Base-by-base conservation (phyloP, 139 green algal genomes). In the Ulvella scutata region DNA sequence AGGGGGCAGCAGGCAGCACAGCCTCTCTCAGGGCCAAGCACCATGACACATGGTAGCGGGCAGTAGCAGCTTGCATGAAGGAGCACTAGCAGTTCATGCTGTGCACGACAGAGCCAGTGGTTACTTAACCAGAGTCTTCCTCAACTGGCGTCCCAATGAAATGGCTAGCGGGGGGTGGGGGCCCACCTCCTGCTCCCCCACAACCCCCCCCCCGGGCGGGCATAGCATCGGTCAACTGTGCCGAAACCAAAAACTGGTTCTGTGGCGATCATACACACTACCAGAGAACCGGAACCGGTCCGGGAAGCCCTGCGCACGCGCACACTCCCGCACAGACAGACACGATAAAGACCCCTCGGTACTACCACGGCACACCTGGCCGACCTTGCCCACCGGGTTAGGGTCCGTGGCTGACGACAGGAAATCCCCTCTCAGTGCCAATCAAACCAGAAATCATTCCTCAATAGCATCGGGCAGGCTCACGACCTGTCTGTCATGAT, bases 261-360 rank as follows among this genome's bases (percentile, higher is more conserved):
- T 81, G 75, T 95, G 89, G 81, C 90, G 90, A 67, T 87, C 87
- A 72, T 93, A 83, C 29, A 96, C 87, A 74, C 88, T 95, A 75
- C 92, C 92, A 43, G 77, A 83, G 81, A 97, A 94, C 29, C 75
- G 75, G 84, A 90, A 91, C 33, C 77, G 72, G 84, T 97, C 92
- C 0, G 91, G 91, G 83, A 97, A 97, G 40, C 91, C 90, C 85
- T 94, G 81, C 72, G 43, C 35, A 40, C 74, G 37, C 9, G 92
- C 94, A 76, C 93, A 98, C 84, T 98, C 93, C 26, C 93, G 81
- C 43, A 98, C 93, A 2, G 81, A 90, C 38, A n/a, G n/a, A n/a
- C n/a, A n/a, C n/a, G n/a, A n/a, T n/a, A n/a, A n/a, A n/a, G n/a
- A 98, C 91, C 75, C 98, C 98, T 72, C 93, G 83, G 82, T 98